Evolutionary conservation across 306 rosid genomes (phyloP).

Genomic region (Potentilla sterilis): DNA sequence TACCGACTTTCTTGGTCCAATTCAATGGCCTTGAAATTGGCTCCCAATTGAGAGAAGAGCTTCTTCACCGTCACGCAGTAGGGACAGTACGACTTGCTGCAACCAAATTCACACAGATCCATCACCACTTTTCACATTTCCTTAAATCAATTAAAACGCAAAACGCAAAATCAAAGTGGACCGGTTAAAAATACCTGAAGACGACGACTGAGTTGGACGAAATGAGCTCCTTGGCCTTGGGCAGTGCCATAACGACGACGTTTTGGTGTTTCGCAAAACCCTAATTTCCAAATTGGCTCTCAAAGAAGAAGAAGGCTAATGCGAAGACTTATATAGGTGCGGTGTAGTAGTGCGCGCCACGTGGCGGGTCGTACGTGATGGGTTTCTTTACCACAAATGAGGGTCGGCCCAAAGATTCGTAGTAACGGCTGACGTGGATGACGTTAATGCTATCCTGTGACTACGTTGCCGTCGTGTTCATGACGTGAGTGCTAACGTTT

Average conservation of each 20-base stretch:
- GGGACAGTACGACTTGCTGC: constrained; percentile 22
- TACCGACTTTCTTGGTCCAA: constrained; percentile 18
- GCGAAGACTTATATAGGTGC: background rate
- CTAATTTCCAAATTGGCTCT: background rate
- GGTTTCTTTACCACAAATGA: background rate
- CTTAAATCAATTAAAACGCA: background rate
- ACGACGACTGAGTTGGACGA: constrained; percentile 65
- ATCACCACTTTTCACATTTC: background rate
- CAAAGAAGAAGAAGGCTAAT: background rate
- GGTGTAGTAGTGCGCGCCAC: background rate
- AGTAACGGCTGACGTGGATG: too few species aligned
- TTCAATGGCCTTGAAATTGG: constrained; percentile 9
- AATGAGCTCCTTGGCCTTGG: constrained; percentile 80
- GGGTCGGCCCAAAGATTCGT: too few species aligned
- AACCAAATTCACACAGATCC: background rate
- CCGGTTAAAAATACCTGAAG: constrained; percentile 49
- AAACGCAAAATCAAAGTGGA: too few species aligned
- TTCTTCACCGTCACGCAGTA: constrained; percentile 16
- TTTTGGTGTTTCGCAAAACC: background rate
- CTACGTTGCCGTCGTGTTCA: too few species aligned
- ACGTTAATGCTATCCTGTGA: too few species aligned
- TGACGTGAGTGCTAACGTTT: too few species aligned
- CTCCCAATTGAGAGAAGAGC: constrained; percentile 15
- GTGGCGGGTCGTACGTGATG: background rate
- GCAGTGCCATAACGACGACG: constrained; percentile 52